Percentiles rank a stretch among this genome's conserved stretches.
phyloP scores from a whole-genome alignment of 495 filamentous ascomycete genomes.

The Aspergillus diversus region DNA sequence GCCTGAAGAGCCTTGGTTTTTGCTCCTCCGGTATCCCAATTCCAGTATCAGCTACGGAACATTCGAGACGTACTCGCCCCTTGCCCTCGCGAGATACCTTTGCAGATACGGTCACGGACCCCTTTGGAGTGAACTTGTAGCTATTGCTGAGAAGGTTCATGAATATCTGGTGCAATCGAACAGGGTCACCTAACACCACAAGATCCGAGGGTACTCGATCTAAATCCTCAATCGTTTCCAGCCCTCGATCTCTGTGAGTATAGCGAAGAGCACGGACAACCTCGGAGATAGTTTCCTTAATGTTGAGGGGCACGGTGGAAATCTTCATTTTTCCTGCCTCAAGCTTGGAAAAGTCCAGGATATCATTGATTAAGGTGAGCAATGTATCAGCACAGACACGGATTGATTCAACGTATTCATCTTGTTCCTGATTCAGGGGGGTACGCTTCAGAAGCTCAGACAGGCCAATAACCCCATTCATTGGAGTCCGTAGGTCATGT shows the following conservation, averaged over 20 bases:
- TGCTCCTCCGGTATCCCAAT: constrained; percentile 86
- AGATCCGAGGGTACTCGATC: constrained; percentile 66
- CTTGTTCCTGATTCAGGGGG: constrained; percentile 75
- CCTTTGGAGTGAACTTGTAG: constrained; percentile 89
- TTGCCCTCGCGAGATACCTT: constrained; percentile 69
- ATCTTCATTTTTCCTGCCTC: constrained; percentile 96
- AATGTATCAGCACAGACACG: constrained; percentile 87
- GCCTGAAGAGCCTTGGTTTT: constrained; percentile 80
- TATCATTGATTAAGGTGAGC: constrained; percentile 93
- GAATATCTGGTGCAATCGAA: constrained; percentile 88
- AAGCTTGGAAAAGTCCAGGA: constrained; percentile 90
- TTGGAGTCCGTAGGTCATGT: constrained; percentile 81
- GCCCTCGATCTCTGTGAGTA: constrained; percentile 76
- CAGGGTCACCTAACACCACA: constrained; percentile 87
- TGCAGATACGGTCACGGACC: constrained; percentile 79
- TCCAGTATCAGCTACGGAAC: constrained; percentile 87
- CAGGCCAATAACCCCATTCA: constrained; percentile 90
- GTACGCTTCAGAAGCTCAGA: constrained; percentile 84
- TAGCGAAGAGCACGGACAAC: constrained; percentile 85
- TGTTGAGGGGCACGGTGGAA: constrained; percentile 80
- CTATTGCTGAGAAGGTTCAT: constrained; percentile 93
- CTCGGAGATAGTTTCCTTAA: constrained; percentile 84
- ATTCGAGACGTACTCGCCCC: constrained; percentile 72
- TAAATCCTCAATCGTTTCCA: constrained; percentile 73
- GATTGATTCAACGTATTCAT: constrained; percentile 91